These are phyloP conservation scores for Candida andamanensis DNA, from an alignment of 805 yeast species.

Conservation along the genomic window DNA sequence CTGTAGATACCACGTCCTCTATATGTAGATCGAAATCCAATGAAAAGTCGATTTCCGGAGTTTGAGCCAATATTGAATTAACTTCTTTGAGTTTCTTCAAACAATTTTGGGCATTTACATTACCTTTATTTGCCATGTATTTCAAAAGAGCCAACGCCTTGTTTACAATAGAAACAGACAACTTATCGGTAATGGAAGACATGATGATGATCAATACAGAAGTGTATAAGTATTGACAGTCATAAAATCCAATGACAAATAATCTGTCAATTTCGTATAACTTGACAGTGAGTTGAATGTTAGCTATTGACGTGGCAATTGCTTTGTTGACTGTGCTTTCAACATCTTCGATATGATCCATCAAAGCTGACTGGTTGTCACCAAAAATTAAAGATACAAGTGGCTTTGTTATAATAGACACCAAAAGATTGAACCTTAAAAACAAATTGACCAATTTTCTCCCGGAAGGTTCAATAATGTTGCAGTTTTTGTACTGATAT, in stretches of 20 bases:
- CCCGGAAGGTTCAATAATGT: conserved; percentile 16
- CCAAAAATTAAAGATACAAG: conserved; percentile 28
- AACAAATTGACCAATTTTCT: conserved; percentile 30
- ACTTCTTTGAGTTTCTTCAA: conserved; percentile 25
- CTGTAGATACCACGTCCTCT: conserved; percentile 4
- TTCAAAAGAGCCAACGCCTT: conserved; percentile 28
- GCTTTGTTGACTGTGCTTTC: conserved; percentile 24
- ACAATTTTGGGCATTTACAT: conserved; percentile 30
- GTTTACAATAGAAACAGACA: conserved; percentile 13
- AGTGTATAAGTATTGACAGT: conserved; percentile 32
- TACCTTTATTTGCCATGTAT: conserved; percentile 29
- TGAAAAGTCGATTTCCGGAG: conserved; percentile 19
- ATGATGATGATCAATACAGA: conserved; percentile 27
- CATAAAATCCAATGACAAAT: conserved; percentile 36
- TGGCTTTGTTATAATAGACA: conserved; percentile 30
- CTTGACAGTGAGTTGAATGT: conserved; percentile 25
- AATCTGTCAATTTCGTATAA: conserved; percentile 24
- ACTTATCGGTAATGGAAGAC: conserved; percentile 15
- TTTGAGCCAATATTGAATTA: conserved; percentile 16
- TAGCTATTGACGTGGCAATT: conserved; percentile 23
- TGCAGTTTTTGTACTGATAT: conserved; percentile 15
- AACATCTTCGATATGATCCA: conserved; percentile 21
- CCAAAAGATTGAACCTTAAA: conserved; percentile 31
- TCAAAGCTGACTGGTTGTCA: conserved; percentile 14
- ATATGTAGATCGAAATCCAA: conserved; percentile 18